A percentile compares a stretch with the other conserved stretches of the same genome.
phyloP scores from a whole-genome alignment of 768 basidiomycete genomes.

The Brasilioporus rufonigricans region DNA sequence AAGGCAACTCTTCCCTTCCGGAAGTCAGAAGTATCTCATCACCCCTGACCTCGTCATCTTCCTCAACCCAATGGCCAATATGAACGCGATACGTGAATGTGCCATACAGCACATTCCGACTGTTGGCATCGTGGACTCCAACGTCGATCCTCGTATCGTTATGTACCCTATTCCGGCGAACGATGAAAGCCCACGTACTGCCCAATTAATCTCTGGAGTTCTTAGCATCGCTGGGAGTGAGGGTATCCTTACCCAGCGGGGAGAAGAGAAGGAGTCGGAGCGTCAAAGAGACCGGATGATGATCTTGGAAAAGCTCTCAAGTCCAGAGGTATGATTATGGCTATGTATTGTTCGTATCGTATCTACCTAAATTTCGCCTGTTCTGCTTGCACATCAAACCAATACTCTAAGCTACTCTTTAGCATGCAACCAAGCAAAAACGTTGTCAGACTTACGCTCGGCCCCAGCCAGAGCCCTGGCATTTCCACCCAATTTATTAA shows the following conservation, averaged over 20 bases:
- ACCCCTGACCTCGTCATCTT: conserved; percentile 88
- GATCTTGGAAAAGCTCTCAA: conserved; percentile 26
- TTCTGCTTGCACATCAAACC: conserved; percentile 62
- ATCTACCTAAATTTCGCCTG: conserved; percentile 30
- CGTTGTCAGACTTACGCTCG: conserved; percentile 62
- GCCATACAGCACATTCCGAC: conserved; percentile 89
- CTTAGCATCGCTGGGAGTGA: conserved; percentile 86
- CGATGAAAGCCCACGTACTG: conserved; percentile 88
- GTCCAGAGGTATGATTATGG: conserved; percentile 14
- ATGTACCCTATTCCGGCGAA: conserved; percentile 99
- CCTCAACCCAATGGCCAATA: conserved; percentile 84
- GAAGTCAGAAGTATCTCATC: conserved; percentile 50
- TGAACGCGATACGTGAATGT: conserved; percentile 88
- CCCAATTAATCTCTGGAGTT: conserved; percentile 87
- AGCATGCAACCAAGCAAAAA: conserved; percentile 13
- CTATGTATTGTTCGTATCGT: conserved; percentile 4
- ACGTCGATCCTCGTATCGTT: conserved; percentile 92
- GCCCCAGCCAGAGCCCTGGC: conserved; percentile 81
- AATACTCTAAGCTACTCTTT: conserved; percentile 51
- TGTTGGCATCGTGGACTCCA: conserved; percentile 91
- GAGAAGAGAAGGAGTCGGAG: conserved; percentile 25
- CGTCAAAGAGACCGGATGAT: conserved; percentile 25
- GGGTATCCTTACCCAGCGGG: conserved; percentile 50
- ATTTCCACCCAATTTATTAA: conserved; percentile 92
- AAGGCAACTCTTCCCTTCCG: conserved; percentile 66